A percentile compares a stretch with the other conserved stretches of the same genome.
Conservation (phyloP, 169 alveolate genomes). For the Plasmodium relictum region DNA sequence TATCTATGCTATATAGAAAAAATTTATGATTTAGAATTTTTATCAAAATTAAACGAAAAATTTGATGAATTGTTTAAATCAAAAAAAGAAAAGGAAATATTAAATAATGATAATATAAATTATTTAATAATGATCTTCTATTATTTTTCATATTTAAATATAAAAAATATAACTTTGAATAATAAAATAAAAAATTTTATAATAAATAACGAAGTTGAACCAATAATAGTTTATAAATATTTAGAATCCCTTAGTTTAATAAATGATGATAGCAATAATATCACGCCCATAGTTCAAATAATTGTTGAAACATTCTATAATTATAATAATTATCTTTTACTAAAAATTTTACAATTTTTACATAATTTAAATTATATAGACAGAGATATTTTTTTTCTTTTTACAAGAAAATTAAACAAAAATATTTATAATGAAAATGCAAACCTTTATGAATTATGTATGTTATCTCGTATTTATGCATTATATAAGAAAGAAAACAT, state of each 20-base stretch:
- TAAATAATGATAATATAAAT: constrained; percentile 25
- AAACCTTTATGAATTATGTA: constrained; percentile 47
- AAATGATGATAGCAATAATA: constrained; percentile 27
- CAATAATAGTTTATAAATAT: constrained; percentile 60
- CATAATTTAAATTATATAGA: constrained; percentile 31
- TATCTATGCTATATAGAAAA: constrained; percentile 66
- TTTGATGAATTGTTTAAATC: constrained; percentile 24
- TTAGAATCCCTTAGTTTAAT: constrained; percentile 44
- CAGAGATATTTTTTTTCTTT: constrained; percentile 27
- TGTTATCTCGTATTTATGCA: constrained; percentile 57
- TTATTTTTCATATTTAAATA: constrained; percentile 60
- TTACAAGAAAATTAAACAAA: constrained; percentile 56
- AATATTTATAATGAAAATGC: constrained; percentile 66
- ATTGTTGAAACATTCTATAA: constrained; percentile 30
- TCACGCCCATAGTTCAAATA: constrained; percentile 35
- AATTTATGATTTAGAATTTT: constrained; percentile 46
- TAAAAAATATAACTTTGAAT: constrained; percentile 37
- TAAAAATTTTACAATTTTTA: constrained; percentile 46
- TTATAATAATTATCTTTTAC: constrained; percentile 44
- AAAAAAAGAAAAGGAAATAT: neutral
- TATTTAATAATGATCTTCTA: constrained; percentile 44
- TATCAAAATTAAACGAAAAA: constrained; percentile 24
- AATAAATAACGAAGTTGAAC: constrained; percentile 31
- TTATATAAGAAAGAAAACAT: constrained; percentile 61
- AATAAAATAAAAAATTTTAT: constrained; percentile 33